Base-by-base conservation (phyloP, 2,329 filamentous ascomycete genomes). In the Lachnellula suecica region DNA sequence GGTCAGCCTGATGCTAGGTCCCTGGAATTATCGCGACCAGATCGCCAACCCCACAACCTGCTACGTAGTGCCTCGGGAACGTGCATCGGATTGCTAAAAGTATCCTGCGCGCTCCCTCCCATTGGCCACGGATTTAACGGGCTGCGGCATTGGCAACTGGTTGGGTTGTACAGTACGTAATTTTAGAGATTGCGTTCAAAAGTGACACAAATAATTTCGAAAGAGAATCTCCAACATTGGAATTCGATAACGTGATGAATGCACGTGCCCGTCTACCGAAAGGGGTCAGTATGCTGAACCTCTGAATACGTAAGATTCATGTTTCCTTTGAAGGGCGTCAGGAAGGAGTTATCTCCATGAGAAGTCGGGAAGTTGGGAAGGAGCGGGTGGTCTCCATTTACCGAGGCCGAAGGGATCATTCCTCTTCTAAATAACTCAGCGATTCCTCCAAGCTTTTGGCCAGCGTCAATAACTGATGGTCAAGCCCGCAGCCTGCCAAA, bases 401-500 rank as follows among this genome's bases (percentile, higher is more conserved):
- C n/a, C n/a, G n/a, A n/a, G n/a, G n/a, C n/a, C n/a, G 17, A 17
- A 35, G 17, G 31, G 42, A 27, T 51, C 47, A 44, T 15, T 56
- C 45, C 20, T 59, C 43, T 22, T 41, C 52, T 17, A 60, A n/a
- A 48, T 63, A 54, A 8, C 48, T 20, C 25, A 64, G 42, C 9
- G 42, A 24, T n/a, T 62, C 61, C 43, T 66, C 61, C 42, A 71
- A 62, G 8, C 52, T 43, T 41, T 54, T 61, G 11, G 62, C 68
- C 35, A 71, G 52, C 13, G 67, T 66, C 42, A 77, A 60, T 23
- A 75, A 59, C 45, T 71, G 67, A 20, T 62, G 67, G 62, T 76
- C 74, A 43, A 66, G 63, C 11, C 73, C 72, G 31, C 64, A 68
- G 2, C 69, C 69, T 6, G 70, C 70, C 46, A 76, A 57, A 20